phyloP scores from a whole-genome alignment of 1,139 yeast species.

The Candida tropicalis region DNA sequence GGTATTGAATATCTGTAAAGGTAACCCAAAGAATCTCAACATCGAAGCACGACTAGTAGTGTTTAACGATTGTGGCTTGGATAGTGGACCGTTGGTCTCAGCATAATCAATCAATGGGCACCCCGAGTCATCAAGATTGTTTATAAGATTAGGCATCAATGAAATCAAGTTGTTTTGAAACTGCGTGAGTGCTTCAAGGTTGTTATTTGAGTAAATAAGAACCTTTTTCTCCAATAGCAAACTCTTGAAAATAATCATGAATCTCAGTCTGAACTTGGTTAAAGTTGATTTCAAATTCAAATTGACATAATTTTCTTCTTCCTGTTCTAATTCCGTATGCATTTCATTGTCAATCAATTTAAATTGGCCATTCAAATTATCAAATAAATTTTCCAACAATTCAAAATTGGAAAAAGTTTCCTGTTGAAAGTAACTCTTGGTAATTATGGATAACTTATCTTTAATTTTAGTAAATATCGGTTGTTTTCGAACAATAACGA shows the following conservation, averaged over 20 bases:
- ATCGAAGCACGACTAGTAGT: slow-evolving; percentile 80
- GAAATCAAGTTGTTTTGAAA: slow-evolving; percentile 74
- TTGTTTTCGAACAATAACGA: slow-evolving; percentile 74
- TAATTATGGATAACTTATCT: slow-evolving; percentile 87
- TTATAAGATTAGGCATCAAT: slow-evolving; percentile 74
- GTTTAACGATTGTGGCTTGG: slow-evolving; percentile 69
- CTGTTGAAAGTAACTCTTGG: slow-evolving; percentile 84
- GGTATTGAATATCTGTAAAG: slow-evolving; percentile 78
- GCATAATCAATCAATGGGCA: slow-evolving; percentile 71
- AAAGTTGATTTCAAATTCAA: slow-evolving; percentile 71
- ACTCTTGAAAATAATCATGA: slow-evolving; percentile 75
- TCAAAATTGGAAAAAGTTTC: slow-evolving; percentile 70
- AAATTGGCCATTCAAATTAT: slow-evolving; percentile 56
- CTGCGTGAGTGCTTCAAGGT: slow-evolving; percentile 78
- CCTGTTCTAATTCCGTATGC: slow-evolving; percentile 20
- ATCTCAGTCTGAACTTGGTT: slow-evolving; percentile 57
- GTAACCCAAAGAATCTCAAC: slow-evolving; percentile 81
- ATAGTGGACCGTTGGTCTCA: slow-evolving; percentile 49
- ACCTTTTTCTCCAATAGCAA: slow-evolving; percentile 73
- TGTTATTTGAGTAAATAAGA: slow-evolving; percentile 69
- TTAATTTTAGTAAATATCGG: slow-evolving; percentile 88
- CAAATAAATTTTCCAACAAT: slow-evolving; percentile 70
- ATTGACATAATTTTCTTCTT: slow-evolving; percentile 66
- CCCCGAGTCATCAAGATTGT: slow-evolving; percentile 75
- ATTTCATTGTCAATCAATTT: slow-evolving; percentile 29